phyloP scores from a whole-genome alignment of 139 green algal genomes.

The Yamagishiella unicocca region DNA sequence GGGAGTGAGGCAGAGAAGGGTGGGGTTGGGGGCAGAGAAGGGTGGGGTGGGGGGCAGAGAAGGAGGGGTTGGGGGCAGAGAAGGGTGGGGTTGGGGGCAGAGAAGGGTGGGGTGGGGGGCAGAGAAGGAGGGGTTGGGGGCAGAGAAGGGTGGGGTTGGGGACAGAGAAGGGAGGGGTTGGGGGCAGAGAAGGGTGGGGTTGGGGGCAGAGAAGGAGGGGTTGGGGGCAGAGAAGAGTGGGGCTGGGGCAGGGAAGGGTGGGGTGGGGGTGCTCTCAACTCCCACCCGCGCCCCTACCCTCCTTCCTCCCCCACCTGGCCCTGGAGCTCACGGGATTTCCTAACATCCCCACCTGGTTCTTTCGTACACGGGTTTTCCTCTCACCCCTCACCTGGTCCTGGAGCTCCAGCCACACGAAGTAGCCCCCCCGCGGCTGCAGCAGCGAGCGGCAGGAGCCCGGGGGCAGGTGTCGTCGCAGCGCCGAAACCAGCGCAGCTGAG shows the following conservation, averaged over 20 bases:
- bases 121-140: too few species aligned
- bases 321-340: too few species aligned
- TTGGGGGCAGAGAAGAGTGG: too few species aligned
- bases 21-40: neutral
- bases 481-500: conserved; percentile 48
- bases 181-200: too few species aligned
- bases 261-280: too few species aligned
- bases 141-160: too few species aligned
- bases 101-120: too few species aligned
- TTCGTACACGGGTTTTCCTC: neutral
- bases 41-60: neutral
- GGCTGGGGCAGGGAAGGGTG: too few species aligned
- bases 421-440: conserved; percentile 44
- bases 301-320: neutral
- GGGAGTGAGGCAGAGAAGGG: neutral
- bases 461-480: conserved; percentile 28
- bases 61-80: neutral
- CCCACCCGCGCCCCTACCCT: neutral
- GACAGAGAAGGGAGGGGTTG: too few species aligned
- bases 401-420: conserved; percentile 61
- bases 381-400: conserved; percentile 24
- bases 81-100: too few species aligned
- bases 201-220: too few species aligned
- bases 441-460: conserved; percentile 11
- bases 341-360: neutral